Evolutionary conservation across 805 yeast genomes (phyloP).

Genomic region (Scheffersomyces coipomensis): DNA sequence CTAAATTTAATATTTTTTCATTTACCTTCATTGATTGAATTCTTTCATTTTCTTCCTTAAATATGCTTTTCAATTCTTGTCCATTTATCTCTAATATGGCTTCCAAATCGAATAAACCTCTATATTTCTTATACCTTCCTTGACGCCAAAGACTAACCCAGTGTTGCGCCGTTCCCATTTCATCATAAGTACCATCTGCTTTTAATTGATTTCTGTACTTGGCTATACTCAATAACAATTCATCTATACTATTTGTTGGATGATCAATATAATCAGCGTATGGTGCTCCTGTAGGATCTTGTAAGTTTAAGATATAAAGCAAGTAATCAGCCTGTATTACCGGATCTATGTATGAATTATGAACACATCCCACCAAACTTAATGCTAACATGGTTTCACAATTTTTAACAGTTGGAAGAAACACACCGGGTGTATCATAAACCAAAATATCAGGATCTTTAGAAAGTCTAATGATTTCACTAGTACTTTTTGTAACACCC

Average conservation of each 20-base stretch:
- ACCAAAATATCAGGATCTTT: constrained; percentile 63
- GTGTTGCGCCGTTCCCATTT: constrained; percentile 59
- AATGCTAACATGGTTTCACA: constrained; percentile 72
- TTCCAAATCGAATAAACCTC: constrained; percentile 34
- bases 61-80: constrained; percentile 18
- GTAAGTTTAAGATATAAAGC: constrained; percentile 68
- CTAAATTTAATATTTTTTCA: constrained; percentile 30
- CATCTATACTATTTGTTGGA: constrained; percentile 74
- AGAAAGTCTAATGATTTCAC: constrained; percentile 68
- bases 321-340: constrained; percentile 84
- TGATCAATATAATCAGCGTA: constrained; percentile 47
- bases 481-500: constrained; percentile 81
- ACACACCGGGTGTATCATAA: constrained; percentile 92
- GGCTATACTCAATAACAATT: constrained; percentile 51
- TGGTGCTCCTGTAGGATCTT: constrained; percentile 44
- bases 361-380: constrained; percentile 73
- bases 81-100: constrained; percentile 30
- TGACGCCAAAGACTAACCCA: constrained; percentile 64
- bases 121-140: constrained; percentile 40
- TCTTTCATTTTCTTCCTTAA: constrained; percentile 28
- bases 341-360: constrained; percentile 71
- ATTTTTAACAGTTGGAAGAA: constrained; percentile 69
- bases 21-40: constrained; percentile 24
- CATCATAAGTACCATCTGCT: constrained; percentile 43
- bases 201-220: constrained; percentile 33